Percentiles rank a stretch among this genome's conserved stretches.
Evolutionary conservation across 2,329 filamentous ascomycete genomes (phyloP).

Genomic region (Penicillium decumbens): DNA sequence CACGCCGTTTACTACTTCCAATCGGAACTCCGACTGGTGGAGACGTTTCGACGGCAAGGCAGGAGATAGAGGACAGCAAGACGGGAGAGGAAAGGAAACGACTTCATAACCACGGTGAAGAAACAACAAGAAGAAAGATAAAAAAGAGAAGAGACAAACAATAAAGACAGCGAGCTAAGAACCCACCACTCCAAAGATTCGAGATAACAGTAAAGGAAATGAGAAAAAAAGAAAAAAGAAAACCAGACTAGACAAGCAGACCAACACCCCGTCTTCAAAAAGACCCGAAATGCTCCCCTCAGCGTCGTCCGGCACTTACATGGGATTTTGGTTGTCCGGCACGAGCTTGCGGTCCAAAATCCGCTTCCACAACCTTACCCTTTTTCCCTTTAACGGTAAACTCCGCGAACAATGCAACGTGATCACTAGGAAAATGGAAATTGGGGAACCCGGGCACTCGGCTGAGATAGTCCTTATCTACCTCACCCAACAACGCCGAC

Average conservation of each 20-base stretch:
- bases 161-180: constrained; percentile 26
- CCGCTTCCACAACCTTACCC: constrained; percentile 64
- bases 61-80: constrained; percentile 11
- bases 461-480: constrained; percentile 78
- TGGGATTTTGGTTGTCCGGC: no score
- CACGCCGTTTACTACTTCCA: constrained; percentile 30
- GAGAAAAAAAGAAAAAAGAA: constrained; percentile 6
- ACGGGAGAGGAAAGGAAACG: constrained; percentile 16
- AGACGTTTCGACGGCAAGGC: constrained; percentile 13
- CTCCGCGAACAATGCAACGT: constrained; percentile 82
- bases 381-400: constrained; percentile 85
- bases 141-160: constrained; percentile 20
- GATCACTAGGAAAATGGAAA: constrained; percentile 90
- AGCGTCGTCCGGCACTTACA: constrained; percentile 28
- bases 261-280: constrained; percentile 28
- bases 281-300: constrained; percentile 36
- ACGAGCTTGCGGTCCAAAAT: constrained; percentile 51
- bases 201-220: constrained; percentile 31
- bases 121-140: constrained; percentile 17
- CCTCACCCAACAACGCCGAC: constrained; percentile 75
- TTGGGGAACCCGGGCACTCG: constrained; percentile 87
- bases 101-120: constrained; percentile 22
- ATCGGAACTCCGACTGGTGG: constrained; percentile 5
- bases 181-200: constrained; percentile 35
- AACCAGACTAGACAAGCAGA: constrained; percentile 35